A percentile compares a stretch with the other conserved stretches of the same genome.
phyloP scores from a whole-genome alignment of 345 rosid genomes.

The Excoecaria cochinchinensis region DNA sequence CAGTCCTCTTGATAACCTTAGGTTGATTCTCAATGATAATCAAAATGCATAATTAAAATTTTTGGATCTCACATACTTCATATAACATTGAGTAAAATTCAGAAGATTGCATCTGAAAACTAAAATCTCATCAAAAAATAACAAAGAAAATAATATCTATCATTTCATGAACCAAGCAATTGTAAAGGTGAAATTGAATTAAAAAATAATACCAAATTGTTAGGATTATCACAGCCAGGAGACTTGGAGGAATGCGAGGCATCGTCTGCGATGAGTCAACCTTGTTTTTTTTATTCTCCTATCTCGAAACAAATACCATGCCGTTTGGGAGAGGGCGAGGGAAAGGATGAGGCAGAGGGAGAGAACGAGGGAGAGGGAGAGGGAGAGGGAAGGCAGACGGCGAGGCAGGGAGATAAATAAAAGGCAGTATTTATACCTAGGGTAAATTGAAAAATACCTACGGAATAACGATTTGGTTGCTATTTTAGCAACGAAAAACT shows the following conservation, averaged over 20 bases:
- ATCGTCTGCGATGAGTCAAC: slow-evolving; percentile 19
- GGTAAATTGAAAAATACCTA: no score
- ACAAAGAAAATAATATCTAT: not conserved
- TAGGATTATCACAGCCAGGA: slow-evolving; percentile 24
- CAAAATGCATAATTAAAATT: not conserved
- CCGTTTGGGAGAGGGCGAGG: no score
- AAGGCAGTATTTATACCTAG: no score
- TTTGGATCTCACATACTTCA: not conserved
- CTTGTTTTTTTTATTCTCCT: no score
- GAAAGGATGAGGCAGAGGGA: no score
- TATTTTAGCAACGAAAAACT: no score
- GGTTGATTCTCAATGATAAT: not conserved
- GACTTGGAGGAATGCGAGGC: slow-evolving; percentile 16
- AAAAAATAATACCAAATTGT: slow-evolving; percentile 19
- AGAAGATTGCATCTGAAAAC: not conserved
- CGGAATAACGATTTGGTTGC: no score
- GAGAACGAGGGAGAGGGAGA: no score
- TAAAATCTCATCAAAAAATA: not conserved
- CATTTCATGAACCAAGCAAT: not conserved
- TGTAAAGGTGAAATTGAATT: not conserved
- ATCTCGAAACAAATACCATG: no score
- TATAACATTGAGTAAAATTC: not conserved
- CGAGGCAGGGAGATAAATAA: no score
- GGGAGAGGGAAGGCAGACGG: no score
- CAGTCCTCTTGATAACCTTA: not conserved